These are phyloP conservation scores for Trypanosoma theileri DNA, from an alignment of 208 protist species.

Conservation along the genomic window DNA sequence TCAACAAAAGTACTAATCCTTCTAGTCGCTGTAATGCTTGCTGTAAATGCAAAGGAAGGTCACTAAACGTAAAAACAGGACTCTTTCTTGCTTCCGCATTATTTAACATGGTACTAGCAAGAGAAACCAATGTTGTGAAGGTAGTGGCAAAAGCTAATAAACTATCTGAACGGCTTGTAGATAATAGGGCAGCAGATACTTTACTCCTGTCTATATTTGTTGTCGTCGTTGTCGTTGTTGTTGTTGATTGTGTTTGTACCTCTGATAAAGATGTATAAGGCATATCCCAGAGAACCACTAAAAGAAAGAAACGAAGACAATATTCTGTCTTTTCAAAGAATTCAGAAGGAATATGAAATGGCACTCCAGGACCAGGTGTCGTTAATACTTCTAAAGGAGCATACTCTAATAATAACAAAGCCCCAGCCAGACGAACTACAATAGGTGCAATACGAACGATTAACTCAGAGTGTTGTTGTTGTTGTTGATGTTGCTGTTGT, in stretches of 20 bases:
- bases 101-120: constrained; percentile 32
- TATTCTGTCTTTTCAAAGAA: constrained; percentile 39
- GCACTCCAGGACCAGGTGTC: constrained; percentile 26
- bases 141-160: constrained; percentile 35
- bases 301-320: constrained; percentile 35
- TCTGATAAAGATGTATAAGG: not conserved
- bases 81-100: too few species aligned
- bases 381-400: constrained; percentile 30
- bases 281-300: constrained; percentile 35
- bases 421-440: constrained; percentile 28
- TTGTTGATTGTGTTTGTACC: not conserved
- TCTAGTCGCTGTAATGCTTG: constrained; percentile 46
- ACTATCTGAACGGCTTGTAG: constrained; percentile 30
- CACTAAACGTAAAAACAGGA: not conserved
- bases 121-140: constrained; percentile 31
- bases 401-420: constrained; percentile 59
- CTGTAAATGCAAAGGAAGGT: constrained; percentile 21
- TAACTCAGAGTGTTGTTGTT: constrained; percentile 4
- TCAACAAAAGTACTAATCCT: constrained; percentile 38
- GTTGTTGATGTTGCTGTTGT: not conserved
- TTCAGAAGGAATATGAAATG: constrained; percentile 33
- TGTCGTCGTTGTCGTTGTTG: not conserved
- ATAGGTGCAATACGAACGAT: constrained; percentile 7
- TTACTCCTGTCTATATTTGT: not conserved
- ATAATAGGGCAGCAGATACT: not conserved